Conservation (phyloP, 2,329 filamentous ascomycete genomes). For the Zalaria obscura region DNA sequence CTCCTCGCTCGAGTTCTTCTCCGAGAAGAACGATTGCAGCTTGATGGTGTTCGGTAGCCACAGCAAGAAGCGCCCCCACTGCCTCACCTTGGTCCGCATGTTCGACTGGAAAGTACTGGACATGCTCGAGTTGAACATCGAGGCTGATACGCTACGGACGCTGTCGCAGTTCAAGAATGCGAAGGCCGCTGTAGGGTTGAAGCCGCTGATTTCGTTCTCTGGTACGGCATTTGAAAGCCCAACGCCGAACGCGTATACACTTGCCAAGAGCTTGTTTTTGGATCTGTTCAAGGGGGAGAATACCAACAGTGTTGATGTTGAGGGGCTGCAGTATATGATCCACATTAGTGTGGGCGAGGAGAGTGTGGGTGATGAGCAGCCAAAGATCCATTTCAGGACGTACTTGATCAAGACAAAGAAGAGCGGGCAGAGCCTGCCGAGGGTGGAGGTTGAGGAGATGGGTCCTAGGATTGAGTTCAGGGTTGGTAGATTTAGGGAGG, state of each 20-base stretch:
- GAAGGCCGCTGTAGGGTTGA: constrained; percentile 57
- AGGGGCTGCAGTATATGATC: constrained; percentile 84
- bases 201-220: constrained; percentile 83
- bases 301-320: constrained; percentile 75
- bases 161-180: constrained; percentile 58
- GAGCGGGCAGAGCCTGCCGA: constrained; percentile 64
- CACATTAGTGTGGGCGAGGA: constrained; percentile 58
- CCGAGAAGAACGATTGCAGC: constrained; percentile 86
- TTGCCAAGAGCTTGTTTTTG: constrained; percentile 73
- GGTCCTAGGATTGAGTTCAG: constrained; percentile 87
- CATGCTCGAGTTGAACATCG: constrained; percentile 82
- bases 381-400: constrained; percentile 51
- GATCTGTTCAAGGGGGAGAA: constrained; percentile 85
- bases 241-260: constrained; percentile 62
- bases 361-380: constrained; percentile 26
- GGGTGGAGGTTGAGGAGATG: constrained; percentile 90
- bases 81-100: constrained; percentile 66
- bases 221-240: constrained; percentile 79
- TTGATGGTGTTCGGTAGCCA: constrained; percentile 72
- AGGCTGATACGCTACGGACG: constrained; percentile 56
- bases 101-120: constrained; percentile 83
- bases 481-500: constrained; percentile 64
- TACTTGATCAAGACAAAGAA: constrained; percentile 80
- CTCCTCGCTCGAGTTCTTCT: constrained; percentile 83
- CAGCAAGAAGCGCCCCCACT: constrained; percentile 92